Conservation (phyloP, 805 yeast species). For the Sugiyamaella valdiviana region DNA sequence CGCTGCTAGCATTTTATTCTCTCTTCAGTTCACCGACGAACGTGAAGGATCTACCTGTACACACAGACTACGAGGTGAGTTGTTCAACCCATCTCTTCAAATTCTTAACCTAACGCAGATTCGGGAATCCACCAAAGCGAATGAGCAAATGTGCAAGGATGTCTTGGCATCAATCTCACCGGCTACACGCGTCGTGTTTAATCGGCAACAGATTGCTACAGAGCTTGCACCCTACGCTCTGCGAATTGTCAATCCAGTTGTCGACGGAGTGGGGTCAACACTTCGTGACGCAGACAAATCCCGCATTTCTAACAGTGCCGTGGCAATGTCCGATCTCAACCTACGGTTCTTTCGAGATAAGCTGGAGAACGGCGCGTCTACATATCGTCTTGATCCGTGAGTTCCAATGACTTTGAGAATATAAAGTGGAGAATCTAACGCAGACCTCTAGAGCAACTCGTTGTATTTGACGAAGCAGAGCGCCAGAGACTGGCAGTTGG, state of each 20-base stretch:
- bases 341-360: slow-evolving; percentile 22
- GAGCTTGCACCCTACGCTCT: slow-evolving; percentile 32
- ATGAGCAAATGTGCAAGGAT: slow-evolving; percentile 28
- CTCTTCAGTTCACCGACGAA: slow-evolving; percentile 57
- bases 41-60: slow-evolving; percentile 19
- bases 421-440: neutral
- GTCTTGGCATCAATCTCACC: slow-evolving; percentile 20
- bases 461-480: slow-evolving; percentile 14
- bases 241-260: slow-evolving; percentile 24
- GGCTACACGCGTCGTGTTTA: slow-evolving; percentile 13
- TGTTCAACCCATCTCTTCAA: neutral
- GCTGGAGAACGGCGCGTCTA: slow-evolving; percentile 27
- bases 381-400: slow-evolving; percentile 29
- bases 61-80: slow-evolving; percentile 15
- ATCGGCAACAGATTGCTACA: slow-evolving; percentile 9
- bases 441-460: slow-evolving; percentile 27
- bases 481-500: slow-evolving; percentile 16
- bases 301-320: slow-evolving; percentile 18
- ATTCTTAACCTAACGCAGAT: slow-evolving; percentile 7
- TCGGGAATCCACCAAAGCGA: slow-evolving; percentile 27
- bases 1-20: slow-evolving; percentile 56
- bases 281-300: slow-evolving; percentile 16
- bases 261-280: slow-evolving; percentile 10
- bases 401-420: neutral
- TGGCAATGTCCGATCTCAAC: slow-evolving; percentile 23